Evolutionary conservation across 1,139 yeast genomes (phyloP), one percentile per base, ranked within the genome.

Genomic region (Protomyces inouyei): DNA sequence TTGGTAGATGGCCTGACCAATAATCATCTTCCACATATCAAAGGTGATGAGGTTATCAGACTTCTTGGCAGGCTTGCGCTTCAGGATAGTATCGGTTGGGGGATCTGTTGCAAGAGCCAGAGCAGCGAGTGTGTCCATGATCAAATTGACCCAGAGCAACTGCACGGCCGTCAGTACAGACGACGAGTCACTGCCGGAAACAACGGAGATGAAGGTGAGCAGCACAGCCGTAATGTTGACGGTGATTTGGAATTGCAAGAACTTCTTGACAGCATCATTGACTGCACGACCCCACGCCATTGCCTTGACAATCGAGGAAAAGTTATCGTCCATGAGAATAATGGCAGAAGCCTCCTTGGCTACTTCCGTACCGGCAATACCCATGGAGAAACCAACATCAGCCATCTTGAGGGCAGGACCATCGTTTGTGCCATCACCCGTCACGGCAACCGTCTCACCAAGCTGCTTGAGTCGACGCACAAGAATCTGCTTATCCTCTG

Each of bases 261-360:
- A 93, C 76, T 93, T 93, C 76, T 91, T 90, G 73, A 93, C 95
- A 1, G 98, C 91, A 43, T 87, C 86, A 21, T 96, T 88, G 68
- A 95, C 98, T 64, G 98, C 92, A 76, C 99, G 84, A 66, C 99
- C 99, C 98, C 98, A 95, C 77, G 90, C 89, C 73, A 93, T 89
- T n/a, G 98, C 99, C 75, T 90, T 90, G 60, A 93, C 98, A 75
- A 93, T 93, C 65, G 95, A 93, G 9, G 92, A 82, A 73, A 93
- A 93, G 78, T 93, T 96, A 77, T 93, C 98, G 46, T 95, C 91
- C 95, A 90, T 90, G 71, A 90, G 81, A 70, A 90, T 88, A 71
- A 90, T 90, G 77, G 90, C 96, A n/a, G 95, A 87, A 4, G 97
- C 96, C 74, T 90, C 97, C 74, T 96, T 83, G 3, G 97, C 97